phyloP scores from a whole-genome alignment of 2,329 filamentous ascomycete genomes.

The Pseudocercospora eumusae region DNA sequence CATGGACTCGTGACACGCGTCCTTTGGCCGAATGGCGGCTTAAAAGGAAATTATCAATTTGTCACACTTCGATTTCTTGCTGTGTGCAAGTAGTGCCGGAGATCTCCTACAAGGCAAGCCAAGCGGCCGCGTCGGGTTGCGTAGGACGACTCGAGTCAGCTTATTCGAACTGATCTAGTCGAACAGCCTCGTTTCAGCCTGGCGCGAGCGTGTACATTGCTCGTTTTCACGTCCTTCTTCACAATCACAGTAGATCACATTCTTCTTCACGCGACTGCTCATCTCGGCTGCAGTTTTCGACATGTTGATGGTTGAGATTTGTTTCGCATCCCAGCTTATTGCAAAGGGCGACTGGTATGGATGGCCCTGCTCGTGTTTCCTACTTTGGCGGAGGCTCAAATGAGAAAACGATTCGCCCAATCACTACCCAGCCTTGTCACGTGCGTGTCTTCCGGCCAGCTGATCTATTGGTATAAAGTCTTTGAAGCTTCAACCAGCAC shows the following conservation, averaged over 20 bases:
- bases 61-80: not conserved
- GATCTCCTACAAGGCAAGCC: not conserved
- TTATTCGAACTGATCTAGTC: not conserved
- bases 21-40: not conserved
- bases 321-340: slow-evolving; percentile 1
- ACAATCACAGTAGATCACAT: not conserved
- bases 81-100: not conserved
- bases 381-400: slow-evolving; percentile 2
- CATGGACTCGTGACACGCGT: not conserved
- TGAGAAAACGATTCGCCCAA: slow-evolving; percentile 10
- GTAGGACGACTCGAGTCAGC: not conserved
- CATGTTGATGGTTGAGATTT: slow-evolving; percentile 8
- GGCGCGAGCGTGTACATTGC: not conserved
- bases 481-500: slow-evolving; percentile 6
- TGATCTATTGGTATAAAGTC: slow-evolving; percentile 6
- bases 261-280: not conserved
- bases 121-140: not conserved
- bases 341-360: not conserved
- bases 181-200: not conserved
- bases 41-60: not conserved
- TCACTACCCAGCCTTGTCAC: slow-evolving; percentile 1
- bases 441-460: not conserved
- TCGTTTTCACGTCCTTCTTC: not conserved
- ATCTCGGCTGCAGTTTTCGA: not conserved
- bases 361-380: slow-evolving; percentile 5